A percentile compares a stretch with the other conserved stretches of the same genome.
These are phyloP conservation scores for Candolleomyces eurysporus DNA, from an alignment of 768 basidiomycete genomes.

Conservation along the genomic window DNA sequence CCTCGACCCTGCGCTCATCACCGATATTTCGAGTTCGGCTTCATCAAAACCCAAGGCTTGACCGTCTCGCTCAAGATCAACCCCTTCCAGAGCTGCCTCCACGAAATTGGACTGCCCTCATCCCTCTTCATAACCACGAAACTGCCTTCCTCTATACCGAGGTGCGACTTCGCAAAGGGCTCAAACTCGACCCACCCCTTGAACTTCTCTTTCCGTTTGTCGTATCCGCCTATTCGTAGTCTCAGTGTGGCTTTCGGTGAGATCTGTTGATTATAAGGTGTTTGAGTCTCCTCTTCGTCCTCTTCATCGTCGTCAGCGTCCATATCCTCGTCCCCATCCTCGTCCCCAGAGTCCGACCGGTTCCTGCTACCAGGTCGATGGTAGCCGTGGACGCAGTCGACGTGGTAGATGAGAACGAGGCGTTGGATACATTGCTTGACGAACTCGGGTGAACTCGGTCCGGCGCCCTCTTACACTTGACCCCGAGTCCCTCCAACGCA, in stretches of 20 bases:
- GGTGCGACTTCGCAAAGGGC: slow-evolving; percentile 39
- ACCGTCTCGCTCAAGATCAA: slow-evolving; percentile 51
- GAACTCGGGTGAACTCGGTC: neutral
- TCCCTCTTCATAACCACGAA: slow-evolving; percentile 74
- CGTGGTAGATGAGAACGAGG: no score
- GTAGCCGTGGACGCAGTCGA: no score
- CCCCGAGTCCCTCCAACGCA: slow-evolving; percentile 45
- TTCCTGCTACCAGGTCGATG: no score
- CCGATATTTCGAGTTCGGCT: neutral
- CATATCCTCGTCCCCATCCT: no score
- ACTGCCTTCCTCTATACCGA: slow-evolving; percentile 45
- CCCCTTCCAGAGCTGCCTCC: slow-evolving; percentile 70
- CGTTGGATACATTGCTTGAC: no score
- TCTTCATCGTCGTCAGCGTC: no score
- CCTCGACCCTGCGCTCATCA: no score
- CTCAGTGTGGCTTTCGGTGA: slow-evolving; percentile 18
- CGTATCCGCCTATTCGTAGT: slow-evolving; percentile 67
- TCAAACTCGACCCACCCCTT: slow-evolving; percentile 80
- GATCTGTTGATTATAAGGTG: no score
- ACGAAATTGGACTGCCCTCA: slow-evolving; percentile 65
- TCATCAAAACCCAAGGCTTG: slow-evolving; percentile 56
- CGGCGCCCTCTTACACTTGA: slow-evolving; percentile 43
- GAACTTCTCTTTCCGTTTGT: slow-evolving; percentile 59
- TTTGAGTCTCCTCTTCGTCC: no score
- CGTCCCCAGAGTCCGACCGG: no score